Conservation (phyloP, 148 eudicot genomes). For the Rhododendron ferrugineum region DNA sequence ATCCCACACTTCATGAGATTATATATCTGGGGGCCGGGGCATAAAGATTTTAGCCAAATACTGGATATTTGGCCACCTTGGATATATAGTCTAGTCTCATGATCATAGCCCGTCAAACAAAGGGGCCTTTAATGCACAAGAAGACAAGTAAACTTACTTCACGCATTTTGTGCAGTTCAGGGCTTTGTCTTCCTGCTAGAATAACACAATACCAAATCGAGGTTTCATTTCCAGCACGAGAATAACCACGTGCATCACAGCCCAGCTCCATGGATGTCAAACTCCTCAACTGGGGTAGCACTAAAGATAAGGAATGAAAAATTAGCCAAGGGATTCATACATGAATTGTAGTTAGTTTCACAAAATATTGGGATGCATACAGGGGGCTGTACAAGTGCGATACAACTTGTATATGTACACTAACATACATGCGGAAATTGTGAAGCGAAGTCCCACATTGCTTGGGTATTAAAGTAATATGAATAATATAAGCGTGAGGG, state of each 20-base stretch:
- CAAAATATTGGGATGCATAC: not conserved
- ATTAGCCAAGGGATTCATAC: not conserved
- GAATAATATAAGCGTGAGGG: no score
- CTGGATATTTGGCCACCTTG: not conserved
- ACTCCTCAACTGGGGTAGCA: conserved; percentile 83
- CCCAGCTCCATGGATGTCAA: conserved; percentile 88
- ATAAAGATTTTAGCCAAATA: not conserved
- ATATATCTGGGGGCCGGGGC: not conserved
- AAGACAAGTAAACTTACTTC: conserved; percentile 52
- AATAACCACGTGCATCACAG: conserved; percentile 77
- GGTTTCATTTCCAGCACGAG: conserved; percentile 68
- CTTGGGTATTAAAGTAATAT: no score
- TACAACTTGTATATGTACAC: not conserved
- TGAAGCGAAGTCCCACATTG: no score
- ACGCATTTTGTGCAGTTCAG: conserved; percentile 77
- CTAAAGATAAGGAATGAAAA: conserved; percentile 29
- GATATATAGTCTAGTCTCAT: not conserved
- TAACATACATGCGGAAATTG: not conserved
- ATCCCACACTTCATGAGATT: not conserved
- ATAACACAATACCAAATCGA: conserved; percentile 85
- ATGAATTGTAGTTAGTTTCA: not conserved
- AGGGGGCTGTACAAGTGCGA: not conserved
- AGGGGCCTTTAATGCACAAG: conserved; percentile 1
- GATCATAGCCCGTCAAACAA: not conserved
- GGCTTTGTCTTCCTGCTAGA: conserved; percentile 74